Base-by-base conservation (phyloP, 139 green algal species). In the Helicosporidium sp. region DNA sequence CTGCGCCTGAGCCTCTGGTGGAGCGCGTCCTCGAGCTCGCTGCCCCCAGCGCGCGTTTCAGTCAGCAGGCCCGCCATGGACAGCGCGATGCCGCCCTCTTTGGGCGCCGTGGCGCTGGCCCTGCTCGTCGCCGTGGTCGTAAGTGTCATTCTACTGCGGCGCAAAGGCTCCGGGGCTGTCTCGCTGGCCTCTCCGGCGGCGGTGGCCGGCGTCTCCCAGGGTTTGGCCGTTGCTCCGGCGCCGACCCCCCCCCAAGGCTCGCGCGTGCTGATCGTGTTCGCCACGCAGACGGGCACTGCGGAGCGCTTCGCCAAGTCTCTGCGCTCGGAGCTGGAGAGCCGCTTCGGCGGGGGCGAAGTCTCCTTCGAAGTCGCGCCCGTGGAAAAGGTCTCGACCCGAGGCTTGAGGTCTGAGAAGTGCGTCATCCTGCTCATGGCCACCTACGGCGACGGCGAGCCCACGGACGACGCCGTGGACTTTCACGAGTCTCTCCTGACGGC, bases 401-500 rank as follows among this genome's bases (percentile, higher is more conserved):
- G n/a, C n/a, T 57, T 92, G 54, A 43, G 45, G 18, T 60, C 73
- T 16, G 83, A 92, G 54, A 72, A 70, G 60, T 48, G 84, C 16
- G 66, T 84, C 3, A 46, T 93, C n/a, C 69, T 87, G 26, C 57
- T 84, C 13, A 74, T 93, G 65, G 82, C 82, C n/a, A 95, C 85
- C 2, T 97, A 97, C 52, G 87, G 87, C 10, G 87, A 97, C 58
- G 87, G 87, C 3, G 87, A 97, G 60, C 87, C 87, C 13, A 95
- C 87, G 0, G 87, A 97, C 55, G 84, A 77, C 29, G 80, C 79
- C 7, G 63, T 70, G 3, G 70, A 83, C 12, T 91, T 96, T 31
- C 77, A 78, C 52, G 66, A 69, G 17, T 97, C 83, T 80, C 53
- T 93, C 0, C 28, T 54, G 10, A 69, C 73, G 45, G 49, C 75